Evolutionary conservation across 176 grass and related monocot genomes (phyloP).

Genomic region (Musa itinerans): DNA sequence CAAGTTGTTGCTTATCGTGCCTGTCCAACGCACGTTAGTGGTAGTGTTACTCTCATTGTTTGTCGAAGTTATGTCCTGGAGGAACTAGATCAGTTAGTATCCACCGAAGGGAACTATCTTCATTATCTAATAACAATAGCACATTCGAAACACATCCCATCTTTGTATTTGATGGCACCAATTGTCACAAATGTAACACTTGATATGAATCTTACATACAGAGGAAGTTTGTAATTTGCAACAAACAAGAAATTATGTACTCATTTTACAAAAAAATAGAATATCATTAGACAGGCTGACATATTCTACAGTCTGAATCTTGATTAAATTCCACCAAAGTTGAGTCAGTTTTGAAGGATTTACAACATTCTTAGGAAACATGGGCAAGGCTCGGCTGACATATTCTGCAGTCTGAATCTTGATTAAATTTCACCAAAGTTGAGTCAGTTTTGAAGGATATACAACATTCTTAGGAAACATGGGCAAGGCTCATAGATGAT

Average conservation of each 20-base stretch:
- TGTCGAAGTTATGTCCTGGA: slow-evolving; percentile 62
- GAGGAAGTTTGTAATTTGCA: background rate
- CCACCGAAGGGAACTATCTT: background rate
- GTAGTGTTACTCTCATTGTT: slow-evolving; percentile 32
- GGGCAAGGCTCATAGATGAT: background rate
- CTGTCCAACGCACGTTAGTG: slow-evolving; percentile 70
- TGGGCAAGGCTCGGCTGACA: background rate
- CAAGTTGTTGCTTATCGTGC: slow-evolving; percentile 45
- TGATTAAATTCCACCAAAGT: too few relatives aligned
- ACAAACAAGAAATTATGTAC: background rate
- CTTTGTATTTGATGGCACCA: too few relatives aligned
- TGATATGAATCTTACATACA: background rate
- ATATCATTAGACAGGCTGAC: background rate
- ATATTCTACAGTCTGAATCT: background rate
- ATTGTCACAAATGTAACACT: background rate
- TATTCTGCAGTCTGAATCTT: background rate
- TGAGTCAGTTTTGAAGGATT: background rate
- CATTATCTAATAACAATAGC: background rate
- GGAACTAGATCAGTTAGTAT: slow-evolving; percentile 8
- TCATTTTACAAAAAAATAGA: background rate
- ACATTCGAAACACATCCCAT: background rate
- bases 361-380: background rate
- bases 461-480: background rate
- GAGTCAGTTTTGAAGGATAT: background rate
- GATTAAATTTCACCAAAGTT: too few relatives aligned